Evolutionary conservation across 2,329 filamentous ascomycete species (phyloP).

Genomic region (Ampelomyces quisqualis): DNA sequence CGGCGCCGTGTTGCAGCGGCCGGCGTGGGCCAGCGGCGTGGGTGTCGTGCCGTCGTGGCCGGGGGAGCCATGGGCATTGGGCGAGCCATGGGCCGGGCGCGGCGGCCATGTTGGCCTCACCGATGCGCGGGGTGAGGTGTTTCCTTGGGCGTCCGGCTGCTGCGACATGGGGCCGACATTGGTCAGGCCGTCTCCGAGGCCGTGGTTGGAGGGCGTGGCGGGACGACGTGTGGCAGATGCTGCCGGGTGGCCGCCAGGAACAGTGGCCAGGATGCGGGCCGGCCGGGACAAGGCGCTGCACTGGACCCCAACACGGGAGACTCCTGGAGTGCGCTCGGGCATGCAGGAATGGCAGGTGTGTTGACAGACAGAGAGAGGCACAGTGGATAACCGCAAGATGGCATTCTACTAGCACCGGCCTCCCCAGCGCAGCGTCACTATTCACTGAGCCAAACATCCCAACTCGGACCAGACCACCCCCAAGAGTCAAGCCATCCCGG

Average conservation of each 20-base stretch:
- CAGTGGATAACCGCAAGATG: too few relatives aligned
- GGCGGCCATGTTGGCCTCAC: slow-evolving; percentile 42
- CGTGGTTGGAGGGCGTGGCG: slow-evolving; percentile 30
- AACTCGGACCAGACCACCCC: not conserved
- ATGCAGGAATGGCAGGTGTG: too few relatives aligned
- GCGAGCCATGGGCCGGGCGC: slow-evolving; percentile 23
- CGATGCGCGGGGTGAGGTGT: slow-evolving; percentile 45
- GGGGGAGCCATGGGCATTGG: slow-evolving; percentile 9
- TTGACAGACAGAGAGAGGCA: too few relatives aligned
- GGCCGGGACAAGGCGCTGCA: slow-evolving; percentile 20
- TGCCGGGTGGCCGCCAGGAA: slow-evolving; percentile 24
- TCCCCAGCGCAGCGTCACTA: too few relatives aligned
- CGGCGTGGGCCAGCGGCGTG: slow-evolving; percentile 39
- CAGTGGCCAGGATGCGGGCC: slow-evolving; percentile 25
- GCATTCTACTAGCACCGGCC: too few relatives aligned
- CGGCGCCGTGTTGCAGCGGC: slow-evolving; percentile 44
- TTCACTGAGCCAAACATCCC: not conserved
- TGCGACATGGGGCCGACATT: slow-evolving; percentile 49
- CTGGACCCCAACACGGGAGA: too few relatives aligned
- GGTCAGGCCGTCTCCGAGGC: slow-evolving; percentile 38
- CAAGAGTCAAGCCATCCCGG: slow-evolving; percentile 9
- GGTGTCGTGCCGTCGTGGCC: slow-evolving; percentile 27
- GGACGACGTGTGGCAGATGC: slow-evolving; percentile 39
- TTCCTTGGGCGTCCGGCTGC: slow-evolving; percentile 41
- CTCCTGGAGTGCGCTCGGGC: too few relatives aligned